phyloP scores from a whole-genome alignment of 495 filamentous ascomycete species.

The Rhypophila decipiens region DNA sequence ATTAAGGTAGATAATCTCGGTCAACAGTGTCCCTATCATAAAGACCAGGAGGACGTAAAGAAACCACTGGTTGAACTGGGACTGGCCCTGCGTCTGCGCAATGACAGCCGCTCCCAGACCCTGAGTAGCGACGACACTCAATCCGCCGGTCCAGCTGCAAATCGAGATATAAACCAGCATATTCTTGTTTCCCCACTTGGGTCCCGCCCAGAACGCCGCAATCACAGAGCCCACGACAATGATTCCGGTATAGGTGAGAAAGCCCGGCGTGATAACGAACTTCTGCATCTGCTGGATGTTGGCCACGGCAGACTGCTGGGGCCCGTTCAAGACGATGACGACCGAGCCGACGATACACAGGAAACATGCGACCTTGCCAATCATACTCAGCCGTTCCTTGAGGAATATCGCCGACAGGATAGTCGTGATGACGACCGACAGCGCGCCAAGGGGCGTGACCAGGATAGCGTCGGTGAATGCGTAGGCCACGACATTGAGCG shows the following conservation, averaged over 20 bases:
- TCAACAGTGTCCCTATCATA: conserved; percentile 77
- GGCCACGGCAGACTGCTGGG: conserved; percentile 72
- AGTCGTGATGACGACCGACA: conserved; percentile 90
- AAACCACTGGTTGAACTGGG: conserved; percentile 98
- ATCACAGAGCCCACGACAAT: conserved; percentile 67
- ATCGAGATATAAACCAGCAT: conserved; percentile 97
- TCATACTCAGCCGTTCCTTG: conserved; percentile 90
- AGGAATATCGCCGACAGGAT: conserved; percentile 93
- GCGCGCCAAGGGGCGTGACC: conserved; percentile 89
- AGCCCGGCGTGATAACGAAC: conserved; percentile 82
- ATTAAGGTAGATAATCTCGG: conserved; percentile 92
- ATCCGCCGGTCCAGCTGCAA: conserved; percentile 88
- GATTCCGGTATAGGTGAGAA: conserved; percentile 78
- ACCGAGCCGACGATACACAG: conserved; percentile 90
- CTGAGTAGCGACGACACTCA: conserved; percentile 93
- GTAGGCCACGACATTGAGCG: conserved; percentile 97
- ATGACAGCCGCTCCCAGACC: conserved; percentile 89
- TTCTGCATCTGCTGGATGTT: conserved; percentile 90
- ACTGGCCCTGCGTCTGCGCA: conserved; percentile 67
- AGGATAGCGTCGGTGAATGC: conserved; percentile 96
- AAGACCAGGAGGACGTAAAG: conserved; percentile 88
- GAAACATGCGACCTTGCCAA: conserved; percentile 94
- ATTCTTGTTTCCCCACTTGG: conserved; percentile 88
- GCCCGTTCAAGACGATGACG: conserved; percentile 91
- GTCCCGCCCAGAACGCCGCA: conserved; percentile 76